A percentile compares a stretch with the other conserved stretches of the same genome.
These are phyloP conservation scores for Pisolithus albus DNA, from an alignment of 768 basidiomycete species.

Conservation along the genomic window DNA sequence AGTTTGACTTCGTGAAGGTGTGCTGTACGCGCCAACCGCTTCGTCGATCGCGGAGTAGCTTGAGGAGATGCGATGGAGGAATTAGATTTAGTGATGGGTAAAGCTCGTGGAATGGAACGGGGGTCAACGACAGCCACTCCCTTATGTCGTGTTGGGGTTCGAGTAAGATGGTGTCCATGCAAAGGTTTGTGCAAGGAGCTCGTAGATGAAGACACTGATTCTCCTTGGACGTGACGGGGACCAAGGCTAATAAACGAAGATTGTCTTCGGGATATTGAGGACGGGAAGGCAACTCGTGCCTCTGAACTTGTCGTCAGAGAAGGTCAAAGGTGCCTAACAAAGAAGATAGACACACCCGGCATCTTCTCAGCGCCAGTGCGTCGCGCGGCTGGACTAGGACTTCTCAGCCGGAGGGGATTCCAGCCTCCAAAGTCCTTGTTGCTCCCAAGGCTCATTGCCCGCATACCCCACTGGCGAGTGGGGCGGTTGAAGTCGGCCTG, in stretches of 20 bases:
- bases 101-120: conserved; percentile 17
- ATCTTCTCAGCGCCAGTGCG: conserved; percentile 10
- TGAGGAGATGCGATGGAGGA: conserved; percentile 17
- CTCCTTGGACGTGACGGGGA: background rate
- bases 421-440: conserved; percentile 34
- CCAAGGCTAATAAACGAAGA: background rate
- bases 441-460: conserved; percentile 50
- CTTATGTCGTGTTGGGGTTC: conserved; percentile 19
- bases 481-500: conserved; percentile 14
- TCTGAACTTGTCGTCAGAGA: background rate
- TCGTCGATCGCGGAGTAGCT: conserved; percentile 30
- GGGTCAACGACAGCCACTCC: conserved; percentile 13
- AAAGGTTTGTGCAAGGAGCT: conserved; percentile 3
- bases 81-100: conserved; percentile 15
- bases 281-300: background rate
- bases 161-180: conserved; percentile 3
- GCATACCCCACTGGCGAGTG: conserved; percentile 49
- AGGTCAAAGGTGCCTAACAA: background rate
- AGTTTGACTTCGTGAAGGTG: conserved; percentile 60
- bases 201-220: background rate
- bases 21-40: conserved; percentile 56
- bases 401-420: conserved; percentile 20
- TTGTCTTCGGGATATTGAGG: background rate
- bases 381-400: conserved; percentile 23
- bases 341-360: conserved; percentile 5